phyloP scores from a whole-genome alignment of 2,329 filamentous ascomycete genomes.

The Alternaria sp. region DNA sequence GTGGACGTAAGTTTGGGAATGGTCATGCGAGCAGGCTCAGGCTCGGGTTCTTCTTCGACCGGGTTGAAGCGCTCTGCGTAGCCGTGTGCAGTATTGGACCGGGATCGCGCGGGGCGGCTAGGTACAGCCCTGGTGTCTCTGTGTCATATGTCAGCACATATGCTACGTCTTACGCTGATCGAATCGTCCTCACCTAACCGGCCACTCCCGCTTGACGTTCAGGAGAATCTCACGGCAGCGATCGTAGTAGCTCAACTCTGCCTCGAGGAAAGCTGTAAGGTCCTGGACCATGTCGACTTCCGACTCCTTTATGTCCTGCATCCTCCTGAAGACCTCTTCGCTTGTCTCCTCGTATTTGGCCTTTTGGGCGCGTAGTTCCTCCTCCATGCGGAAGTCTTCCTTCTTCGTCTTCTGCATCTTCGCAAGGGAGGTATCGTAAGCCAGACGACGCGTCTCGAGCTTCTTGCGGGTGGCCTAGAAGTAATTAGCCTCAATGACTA shows the following conservation, averaged over 20 bases:
- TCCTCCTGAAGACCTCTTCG: slow-evolving; percentile 88
- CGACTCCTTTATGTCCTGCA: slow-evolving; percentile 95
- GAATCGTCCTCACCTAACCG: slow-evolving; percentile 61
- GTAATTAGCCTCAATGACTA: slow-evolving; percentile 22
- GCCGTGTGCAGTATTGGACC: slow-evolving; percentile 71
- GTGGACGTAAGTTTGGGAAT: slow-evolving; percentile 52
- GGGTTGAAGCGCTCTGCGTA: slow-evolving; percentile 67
- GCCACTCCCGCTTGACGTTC: slow-evolving; percentile 74
- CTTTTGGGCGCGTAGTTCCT: slow-evolving; percentile 88
- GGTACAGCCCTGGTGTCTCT: slow-evolving; percentile 39
- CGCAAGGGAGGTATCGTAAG: slow-evolving; percentile 86
- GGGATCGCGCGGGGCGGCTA: slow-evolving; percentile 60
- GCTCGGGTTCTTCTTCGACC: slow-evolving; percentile 64
- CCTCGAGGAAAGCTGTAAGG: slow-evolving; percentile 82
- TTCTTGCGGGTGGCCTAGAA: slow-evolving; percentile 82
- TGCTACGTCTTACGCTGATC: slow-evolving; percentile 7
- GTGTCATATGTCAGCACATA: slow-evolving; percentile 28
- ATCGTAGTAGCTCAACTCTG: slow-evolving; percentile 90
- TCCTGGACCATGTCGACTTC: slow-evolving; percentile 85
- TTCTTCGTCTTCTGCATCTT: slow-evolving; percentile 95
- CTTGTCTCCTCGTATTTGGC: slow-evolving; percentile 96
- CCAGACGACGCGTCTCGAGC: slow-evolving; percentile 86
- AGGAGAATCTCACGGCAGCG: slow-evolving; percentile 84
- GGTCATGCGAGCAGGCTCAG: slow-evolving; percentile 60
- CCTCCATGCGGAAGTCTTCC: slow-evolving; percentile 91